Evolutionary conservation across 1,139 yeast genomes (phyloP).

Genomic region (Kodamaea ohmeri): DNA sequence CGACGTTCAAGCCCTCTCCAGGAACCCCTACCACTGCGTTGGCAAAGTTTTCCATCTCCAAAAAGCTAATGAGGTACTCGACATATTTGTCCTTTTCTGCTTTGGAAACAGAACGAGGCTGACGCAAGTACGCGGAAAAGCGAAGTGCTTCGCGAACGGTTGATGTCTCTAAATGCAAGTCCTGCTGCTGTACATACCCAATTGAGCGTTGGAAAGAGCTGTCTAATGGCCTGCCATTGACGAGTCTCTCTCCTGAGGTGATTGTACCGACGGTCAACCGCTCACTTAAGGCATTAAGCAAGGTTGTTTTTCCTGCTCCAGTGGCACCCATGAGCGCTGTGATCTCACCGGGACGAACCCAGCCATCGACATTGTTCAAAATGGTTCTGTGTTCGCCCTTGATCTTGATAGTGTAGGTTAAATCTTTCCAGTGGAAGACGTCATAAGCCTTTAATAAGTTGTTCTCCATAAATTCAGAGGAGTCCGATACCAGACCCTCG

Average conservation of each 20-base stretch:
- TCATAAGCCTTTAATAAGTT: constrained; percentile 24
- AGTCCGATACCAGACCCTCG: constrained; percentile 2
- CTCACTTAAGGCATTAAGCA: constrained; percentile 69
- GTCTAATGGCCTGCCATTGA: constrained; percentile 67
- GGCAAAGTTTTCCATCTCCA: constrained; percentile 72
- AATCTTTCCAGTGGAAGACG: constrained; percentile 77
- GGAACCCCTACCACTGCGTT: constrained; percentile 84
- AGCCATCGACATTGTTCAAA: constrained; percentile 71
- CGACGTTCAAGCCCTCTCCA: constrained; percentile 77
- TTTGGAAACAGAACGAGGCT: constrained; percentile 52
- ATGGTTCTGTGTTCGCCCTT: constrained; percentile 61
- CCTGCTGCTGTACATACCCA: constrained; percentile 84
- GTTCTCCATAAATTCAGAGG: constrained; percentile 9
- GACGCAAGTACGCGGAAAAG: constrained; percentile 74
- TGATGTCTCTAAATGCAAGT: constrained; percentile 66
- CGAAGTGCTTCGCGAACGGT: constrained; percentile 77
- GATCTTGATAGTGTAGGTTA: constrained; percentile 69
- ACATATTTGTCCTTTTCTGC: constrained; percentile 68
- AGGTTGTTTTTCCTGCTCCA: constrained; percentile 84
- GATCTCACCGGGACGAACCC: constrained; percentile 36
- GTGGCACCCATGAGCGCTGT: constrained; percentile 67
- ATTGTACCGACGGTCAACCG: constrained; percentile 79
- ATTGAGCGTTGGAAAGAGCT: constrained; percentile 76
- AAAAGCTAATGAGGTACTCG: constrained; percentile 62
- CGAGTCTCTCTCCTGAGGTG: constrained; percentile 67